Percentiles rank a stretch among this genome's conserved stretches.
phyloP scores from a whole-genome alignment of 257 asterid species.

The Misopates orontium region DNA sequence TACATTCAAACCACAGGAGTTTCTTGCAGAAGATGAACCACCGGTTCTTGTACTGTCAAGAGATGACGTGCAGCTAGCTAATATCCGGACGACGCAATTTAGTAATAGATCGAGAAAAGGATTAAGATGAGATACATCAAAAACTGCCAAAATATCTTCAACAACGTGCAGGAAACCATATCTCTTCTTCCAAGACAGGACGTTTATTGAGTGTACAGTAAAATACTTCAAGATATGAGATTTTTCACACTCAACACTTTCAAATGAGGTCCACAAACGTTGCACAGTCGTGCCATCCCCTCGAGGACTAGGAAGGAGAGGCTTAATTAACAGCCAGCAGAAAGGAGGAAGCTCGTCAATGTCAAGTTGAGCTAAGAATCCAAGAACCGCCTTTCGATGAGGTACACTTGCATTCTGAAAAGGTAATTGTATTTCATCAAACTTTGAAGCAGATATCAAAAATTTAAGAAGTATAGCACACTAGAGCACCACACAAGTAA shows the following conservation, averaged over 20 bases:
- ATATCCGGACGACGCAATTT: slow-evolving; percentile 64
- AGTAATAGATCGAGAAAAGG: slow-evolving; percentile 75
- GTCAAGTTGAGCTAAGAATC: slow-evolving; percentile 83
- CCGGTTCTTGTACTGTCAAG: slow-evolving; percentile 37
- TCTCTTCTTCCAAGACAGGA: slow-evolving; percentile 75
- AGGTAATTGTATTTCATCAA: slow-evolving; percentile 20
- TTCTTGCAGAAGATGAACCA: slow-evolving; percentile 29
- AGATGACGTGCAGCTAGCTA: slow-evolving; percentile 66
- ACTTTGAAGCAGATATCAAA: slow-evolving; percentile 19
- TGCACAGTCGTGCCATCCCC: slow-evolving; percentile 37
- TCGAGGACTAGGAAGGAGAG: slow-evolving; percentile 51
- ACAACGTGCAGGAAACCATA: slow-evolving; percentile 79
- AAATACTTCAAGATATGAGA: slow-evolving; percentile 56
- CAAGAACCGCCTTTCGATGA: slow-evolving; percentile 83
- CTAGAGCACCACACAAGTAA: slow-evolving; percentile 9
- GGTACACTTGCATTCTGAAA: slow-evolving; percentile 66
- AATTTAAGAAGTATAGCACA: slow-evolving; percentile 15
- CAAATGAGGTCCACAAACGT: slow-evolving; percentile 33
- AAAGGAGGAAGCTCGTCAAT: slow-evolving; percentile 79
- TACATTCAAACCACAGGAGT: slow-evolving; percentile 30
- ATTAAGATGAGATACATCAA: slow-evolving; percentile 67
- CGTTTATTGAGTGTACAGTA: slow-evolving; percentile 47
- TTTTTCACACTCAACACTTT: slow-evolving; percentile 38
- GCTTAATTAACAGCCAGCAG: slow-evolving; percentile 68
- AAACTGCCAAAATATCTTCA: slow-evolving; percentile 75